Evolutionary conservation across 805 yeast genomes (phyloP), one percentile per base, ranked within the genome.

Genomic region (Kodamaea nitidulidarum): DNA sequence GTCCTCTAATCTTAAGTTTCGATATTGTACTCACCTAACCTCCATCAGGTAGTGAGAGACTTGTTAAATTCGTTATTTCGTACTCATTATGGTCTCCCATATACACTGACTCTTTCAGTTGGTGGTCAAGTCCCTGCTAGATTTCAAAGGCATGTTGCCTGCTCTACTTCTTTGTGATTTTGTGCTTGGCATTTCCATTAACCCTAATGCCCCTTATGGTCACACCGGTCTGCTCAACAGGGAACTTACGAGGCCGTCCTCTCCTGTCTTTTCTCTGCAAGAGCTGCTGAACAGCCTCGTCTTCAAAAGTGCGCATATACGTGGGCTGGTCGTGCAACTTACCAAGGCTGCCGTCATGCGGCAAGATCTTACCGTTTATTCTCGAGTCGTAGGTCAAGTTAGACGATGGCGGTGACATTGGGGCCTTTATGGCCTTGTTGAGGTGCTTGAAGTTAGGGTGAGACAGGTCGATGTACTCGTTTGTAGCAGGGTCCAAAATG

Each of bases 241-340:
- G 73, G 39, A 67, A 67, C 48, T 73, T 73, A 46, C 77, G 58
- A 2, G 78, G 78, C 46, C 79, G 58, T 10, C 79, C 79, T 29
- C 77, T 41, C 54, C 65, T 60, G 55, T 71, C 67, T 50, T 73
- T 67, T 50, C 56, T 66, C 38, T 56, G 53, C 18, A 68, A 49
- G 22, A 67, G 53, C 41, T 61, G 58, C 43, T 63, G 41, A 45
- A 62, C 63, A 9, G 61, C 67, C 24, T 56, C 64, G 27, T 58
- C 61, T 17, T 55, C 60, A 33, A 58, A 53, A 9, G 50, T 57
- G 17, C 61, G 48, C 46, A 58, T 44, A 34, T 52, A 52, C 5
- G 62, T 49, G 1, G 64, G 63, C 42, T 61, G 61, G n/a, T 56
- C 54, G 35, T 50, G 51, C 29, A 53, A 48, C 44, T 46, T 55